These are phyloP conservation scores for Cryptococcus maquisensis DNA, from an alignment of 1,284 basidiomycete species.

Conservation along the genomic window DNA sequence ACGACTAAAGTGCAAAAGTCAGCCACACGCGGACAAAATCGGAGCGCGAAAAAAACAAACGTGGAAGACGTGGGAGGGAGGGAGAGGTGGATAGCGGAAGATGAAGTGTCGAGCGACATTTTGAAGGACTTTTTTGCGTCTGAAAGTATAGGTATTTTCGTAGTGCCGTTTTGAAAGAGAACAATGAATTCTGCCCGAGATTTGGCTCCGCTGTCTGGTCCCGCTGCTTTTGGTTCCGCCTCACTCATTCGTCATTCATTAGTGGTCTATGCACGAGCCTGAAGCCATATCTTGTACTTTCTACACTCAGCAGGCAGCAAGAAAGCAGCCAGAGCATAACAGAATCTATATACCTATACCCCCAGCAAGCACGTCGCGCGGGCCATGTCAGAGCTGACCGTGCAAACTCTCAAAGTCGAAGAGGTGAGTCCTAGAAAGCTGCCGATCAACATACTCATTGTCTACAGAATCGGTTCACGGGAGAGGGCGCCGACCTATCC, in stretches of 20 bases:
- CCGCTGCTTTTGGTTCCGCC: not conserved
- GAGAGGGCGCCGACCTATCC: slow-evolving; percentile 41
- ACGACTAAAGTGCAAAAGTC: slow-evolving; percentile 46
- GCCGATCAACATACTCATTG: not conserved
- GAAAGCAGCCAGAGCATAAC: too few relatives aligned
- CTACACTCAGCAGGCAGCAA: not conserved
- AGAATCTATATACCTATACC: too few relatives aligned
- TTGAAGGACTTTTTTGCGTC: slow-evolving; percentile 7
- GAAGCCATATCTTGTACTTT: not conserved
- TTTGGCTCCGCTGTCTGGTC: slow-evolving; percentile 2
- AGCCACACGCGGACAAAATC: not conserved
- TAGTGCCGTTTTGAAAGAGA: not conserved
- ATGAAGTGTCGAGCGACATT: slow-evolving; percentile 47
- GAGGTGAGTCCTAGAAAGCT: slow-evolving; percentile 14
- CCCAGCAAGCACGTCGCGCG: not conserved
- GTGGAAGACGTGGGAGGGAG: slow-evolving; percentile 41
- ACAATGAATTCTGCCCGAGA: slow-evolving; percentile 5
- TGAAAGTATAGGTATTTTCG: not conserved
- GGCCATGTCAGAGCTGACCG: slow-evolving; percentile 17
- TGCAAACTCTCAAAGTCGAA: slow-evolving; percentile 20
- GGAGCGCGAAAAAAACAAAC: slow-evolving; percentile 17
- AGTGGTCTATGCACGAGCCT: not conserved
- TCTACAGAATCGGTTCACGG: slow-evolving; percentile 34
- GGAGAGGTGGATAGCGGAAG: slow-evolving; percentile 47
- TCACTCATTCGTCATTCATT: not conserved